Evolutionary conservation across 2,329 filamentous ascomycete genomes (phyloP), one percentile per base, ranked within the genome.

Genomic region (Fusarium sp.): DNA sequence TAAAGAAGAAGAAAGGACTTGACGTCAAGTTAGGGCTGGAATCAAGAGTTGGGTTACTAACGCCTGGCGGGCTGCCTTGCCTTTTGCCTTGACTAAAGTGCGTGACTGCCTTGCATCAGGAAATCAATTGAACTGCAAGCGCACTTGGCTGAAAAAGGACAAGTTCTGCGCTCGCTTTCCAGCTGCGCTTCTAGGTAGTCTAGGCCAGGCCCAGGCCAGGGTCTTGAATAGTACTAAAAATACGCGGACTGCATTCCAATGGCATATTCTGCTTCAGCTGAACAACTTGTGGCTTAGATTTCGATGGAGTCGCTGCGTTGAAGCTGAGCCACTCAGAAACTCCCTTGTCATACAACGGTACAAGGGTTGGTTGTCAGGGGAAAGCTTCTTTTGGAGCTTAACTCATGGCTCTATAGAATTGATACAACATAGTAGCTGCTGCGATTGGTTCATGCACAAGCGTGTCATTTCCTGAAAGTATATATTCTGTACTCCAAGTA

Each of bases 11-110:
- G 24, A 44, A 42, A 38, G 24, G 26, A 14, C 36, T 22, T 31
- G 33, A 45, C 44, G 47, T 61, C 44, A 24, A 55, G 22, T 46
- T 38, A 13, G 22, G 58, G 24, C 49, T 49, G 38, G 17, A 36
- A 52, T 44, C 42, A 43, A 49, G 33, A 42, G 28, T 42, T 45
- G 45, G 42, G 38, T 24, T 31, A 59, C 42, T 54, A 70, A 67
- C 34, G 67, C 62, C 67, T 68, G 53, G 63, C 33, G 34, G 58
- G 38, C 67, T 57, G 67, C 67, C 67, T 70, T 55, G 54, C 22
- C 6, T 24, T 33, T 7, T 43, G 38, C 17, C 26, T 28, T 31
- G 11, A n/a, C 10, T 39, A n/a, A 19, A 50, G 36, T 63, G 60
- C 46, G 45, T 59, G 57, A 63, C 60, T 62, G 28, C 22, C 60